These are phyloP conservation scores for Prunus yedoensis DNA, from an alignment of 331 rosid species.

Conservation along the genomic window DNA sequence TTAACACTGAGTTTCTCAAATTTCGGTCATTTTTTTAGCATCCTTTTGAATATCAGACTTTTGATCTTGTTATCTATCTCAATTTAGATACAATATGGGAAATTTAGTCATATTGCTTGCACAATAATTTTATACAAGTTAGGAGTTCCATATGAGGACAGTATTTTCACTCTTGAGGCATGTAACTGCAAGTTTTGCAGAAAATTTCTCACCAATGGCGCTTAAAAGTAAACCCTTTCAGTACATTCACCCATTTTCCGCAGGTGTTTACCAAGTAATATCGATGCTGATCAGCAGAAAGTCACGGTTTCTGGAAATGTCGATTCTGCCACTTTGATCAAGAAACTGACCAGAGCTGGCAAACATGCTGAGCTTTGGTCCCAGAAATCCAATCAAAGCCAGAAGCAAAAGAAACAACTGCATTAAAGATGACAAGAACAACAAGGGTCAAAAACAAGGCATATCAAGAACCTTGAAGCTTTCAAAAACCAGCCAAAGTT, in stretches of 20 bases:
- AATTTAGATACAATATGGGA: no score
- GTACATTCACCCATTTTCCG: neutral
- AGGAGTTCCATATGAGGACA: no score
- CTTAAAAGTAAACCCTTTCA: neutral
- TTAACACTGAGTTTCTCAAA: no score
- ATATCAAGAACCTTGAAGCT: constrained; percentile 49
- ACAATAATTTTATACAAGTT: no score
- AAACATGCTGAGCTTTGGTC: constrained; percentile 83
- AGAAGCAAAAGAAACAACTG: constrained; percentile 59
- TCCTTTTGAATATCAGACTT: no score
- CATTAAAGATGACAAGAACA: constrained; percentile 57
- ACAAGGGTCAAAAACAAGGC: constrained; percentile 49
- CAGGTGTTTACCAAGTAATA: constrained; percentile 83
- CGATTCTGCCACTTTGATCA: constrained; percentile 72
- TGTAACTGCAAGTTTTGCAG: neutral
- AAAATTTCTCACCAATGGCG: neutral
- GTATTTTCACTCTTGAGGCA: neutral
- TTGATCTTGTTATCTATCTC: no score
- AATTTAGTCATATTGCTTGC: no score
- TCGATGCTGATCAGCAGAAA: constrained; percentile 78
- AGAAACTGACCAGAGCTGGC: constrained; percentile 69
- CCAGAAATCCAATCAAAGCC: constrained; percentile 53
- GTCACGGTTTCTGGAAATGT: constrained; percentile 80
- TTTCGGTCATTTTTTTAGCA: no score
- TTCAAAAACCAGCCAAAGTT: constrained; percentile 56